These are phyloP conservation scores for Citrullus mucosospermus DNA, from an alignment of 306 rosid genomes.

Conservation along the genomic window DNA sequence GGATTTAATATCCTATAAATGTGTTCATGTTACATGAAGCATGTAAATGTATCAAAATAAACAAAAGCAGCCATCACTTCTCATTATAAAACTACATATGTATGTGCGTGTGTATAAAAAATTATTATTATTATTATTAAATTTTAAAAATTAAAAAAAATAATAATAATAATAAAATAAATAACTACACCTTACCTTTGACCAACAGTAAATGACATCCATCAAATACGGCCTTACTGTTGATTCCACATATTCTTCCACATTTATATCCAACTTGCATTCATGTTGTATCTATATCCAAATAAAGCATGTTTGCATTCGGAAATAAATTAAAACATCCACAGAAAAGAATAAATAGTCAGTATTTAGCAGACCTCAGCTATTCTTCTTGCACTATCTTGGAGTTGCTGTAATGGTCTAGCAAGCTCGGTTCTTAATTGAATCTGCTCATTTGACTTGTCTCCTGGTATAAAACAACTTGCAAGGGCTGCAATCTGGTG, in stretches of 20 bases:
- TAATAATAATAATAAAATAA: too few species aligned
- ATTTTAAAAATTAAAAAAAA: too few species aligned
- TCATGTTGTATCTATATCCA: slow-evolving; percentile 74
- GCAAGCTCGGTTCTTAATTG: slow-evolving; percentile 87
- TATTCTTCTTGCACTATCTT: slow-evolving; percentile 90
- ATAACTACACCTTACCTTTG: slow-evolving; percentile 55
- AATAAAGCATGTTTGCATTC: background rate
- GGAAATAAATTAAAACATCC: background rate
- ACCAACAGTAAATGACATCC: slow-evolving; percentile 96
- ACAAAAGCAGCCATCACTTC: background rate
- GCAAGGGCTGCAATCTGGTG: slow-evolving; percentile 97
- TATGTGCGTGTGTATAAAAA: too few species aligned
- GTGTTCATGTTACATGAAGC: background rate
- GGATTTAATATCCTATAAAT: background rate
- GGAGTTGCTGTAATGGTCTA: slow-evolving; percentile 89
- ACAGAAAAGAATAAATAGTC: background rate
- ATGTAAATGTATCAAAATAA: background rate
- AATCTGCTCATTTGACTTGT: slow-evolving; percentile 82
- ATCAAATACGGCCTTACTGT: slow-evolving; percentile 90
- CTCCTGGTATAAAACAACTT: slow-evolving; percentile 94
- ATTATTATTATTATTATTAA: too few species aligned
- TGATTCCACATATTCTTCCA: slow-evolving; percentile 88
- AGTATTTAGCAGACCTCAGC: slow-evolving; percentile 56
- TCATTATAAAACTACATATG: background rate
- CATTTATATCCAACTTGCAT: slow-evolving; percentile 79